Evolutionary conservation across 208 protist species (phyloP).

Genomic region (Wallacemonas sp.): DNA sequence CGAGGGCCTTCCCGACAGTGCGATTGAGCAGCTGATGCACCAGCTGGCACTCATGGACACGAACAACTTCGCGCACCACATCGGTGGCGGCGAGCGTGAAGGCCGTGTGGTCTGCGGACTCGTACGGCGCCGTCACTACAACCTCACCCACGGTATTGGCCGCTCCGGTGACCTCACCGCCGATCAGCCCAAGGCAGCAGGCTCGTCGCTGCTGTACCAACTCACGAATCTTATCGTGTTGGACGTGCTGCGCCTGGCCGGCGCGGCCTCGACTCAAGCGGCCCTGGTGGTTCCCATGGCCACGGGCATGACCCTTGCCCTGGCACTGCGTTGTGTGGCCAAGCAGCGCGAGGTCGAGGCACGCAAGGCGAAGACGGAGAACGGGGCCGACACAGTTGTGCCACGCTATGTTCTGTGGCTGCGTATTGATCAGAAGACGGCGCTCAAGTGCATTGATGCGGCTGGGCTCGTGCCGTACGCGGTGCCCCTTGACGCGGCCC

Average conservation of each 20-base stretch:
- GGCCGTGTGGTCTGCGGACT: constrained; percentile 87
- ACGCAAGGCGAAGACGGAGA: background rate
- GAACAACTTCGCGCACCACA: constrained; percentile 87
- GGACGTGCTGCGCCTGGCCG: constrained; percentile 69
- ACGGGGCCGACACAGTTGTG: background rate
- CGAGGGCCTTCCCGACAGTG: constrained; percentile 80
- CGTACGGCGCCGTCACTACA: constrained; percentile 85
- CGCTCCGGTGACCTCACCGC: constrained; percentile 93
- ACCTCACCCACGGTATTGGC: constrained; percentile 95
- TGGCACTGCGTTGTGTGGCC: constrained; percentile 74
- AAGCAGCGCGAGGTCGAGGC: constrained; percentile 25
- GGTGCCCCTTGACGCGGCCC: constrained; percentile 45
- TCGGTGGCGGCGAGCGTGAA: constrained; percentile 97
- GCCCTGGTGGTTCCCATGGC: constrained; percentile 94
- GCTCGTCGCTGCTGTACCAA: constrained; percentile 93
- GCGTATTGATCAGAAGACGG: constrained; percentile 98
- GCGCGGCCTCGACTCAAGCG: constrained; percentile 35
- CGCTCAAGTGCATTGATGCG: constrained; percentile 95
- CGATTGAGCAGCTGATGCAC: constrained; percentile 91
- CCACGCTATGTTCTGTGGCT: constrained; percentile 94
- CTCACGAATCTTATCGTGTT: constrained; percentile 92
- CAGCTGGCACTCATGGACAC: constrained; percentile 95
- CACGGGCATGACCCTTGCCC: constrained; percentile 95
- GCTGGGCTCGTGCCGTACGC: constrained; percentile 69
- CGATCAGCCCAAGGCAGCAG: constrained; percentile 98